Evolutionary conservation across 1,284 basidiomycete genomes (phyloP), one percentile per base, ranked within the genome.

Genomic region (Trichosporon ovoides): DNA sequence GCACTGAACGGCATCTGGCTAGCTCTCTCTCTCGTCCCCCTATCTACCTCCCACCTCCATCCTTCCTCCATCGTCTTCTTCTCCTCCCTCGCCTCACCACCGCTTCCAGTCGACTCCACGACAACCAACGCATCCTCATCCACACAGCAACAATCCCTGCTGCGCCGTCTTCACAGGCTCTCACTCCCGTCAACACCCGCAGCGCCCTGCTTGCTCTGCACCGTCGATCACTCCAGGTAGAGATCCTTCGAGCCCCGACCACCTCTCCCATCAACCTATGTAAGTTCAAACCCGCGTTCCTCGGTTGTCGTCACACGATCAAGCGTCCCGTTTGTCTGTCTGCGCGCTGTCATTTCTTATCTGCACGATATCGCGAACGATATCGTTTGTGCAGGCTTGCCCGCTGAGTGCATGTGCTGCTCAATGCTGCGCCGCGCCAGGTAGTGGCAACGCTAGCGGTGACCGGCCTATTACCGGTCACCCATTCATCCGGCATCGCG

Each of bases 401-500:
- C 28, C 28, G 28, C 9, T 31, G 5, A 31, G 28, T 5, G 28
- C 28, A 31, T 31, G 28, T 31, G 28, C 9, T 31, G 12, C 37
- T 38, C 16, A 11, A 37, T 14, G 16, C 16, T 18, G n/a, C 10
- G 43, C n/a, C 16, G 3, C 35, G 35, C 22, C 16, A 7, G 6
- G 22, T 31, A 31, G 43, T 48, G 43, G 43, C 24, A 48, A 48
- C 43, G 24, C 43, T 48, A 48, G 43, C 40, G 16, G 24, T 7
- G 12, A 22, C 40, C 43, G 43, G 43, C 43, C 43, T 48, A 48
- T 48, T 31, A 48, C 43, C 43, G 43, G 43, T 24, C 24, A 28
- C 43, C 24, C 22, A 31, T 31, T 48, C 43, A 48, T 28, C 43
- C 43, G 22, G 22, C 22, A 28, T 16, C 43, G 28, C 24, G 43